Percentiles rank a stretch among this genome's conserved stretches.
phyloP scores from a whole-genome alignment of 305 asterid species.

The Striga hermonthica region DNA sequence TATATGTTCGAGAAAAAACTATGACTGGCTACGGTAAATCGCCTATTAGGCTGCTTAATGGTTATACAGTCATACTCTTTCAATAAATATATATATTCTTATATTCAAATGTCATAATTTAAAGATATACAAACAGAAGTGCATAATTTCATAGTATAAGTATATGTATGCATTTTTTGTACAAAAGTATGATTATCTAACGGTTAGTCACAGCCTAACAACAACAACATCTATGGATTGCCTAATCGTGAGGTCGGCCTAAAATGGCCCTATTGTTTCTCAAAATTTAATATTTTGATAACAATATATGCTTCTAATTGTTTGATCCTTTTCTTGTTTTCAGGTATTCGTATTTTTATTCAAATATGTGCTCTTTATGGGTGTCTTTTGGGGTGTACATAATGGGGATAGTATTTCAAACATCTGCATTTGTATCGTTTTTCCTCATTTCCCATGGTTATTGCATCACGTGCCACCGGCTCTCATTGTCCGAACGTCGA shows the following conservation, averaged over 20 bases:
- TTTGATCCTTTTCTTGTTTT: constrained; percentile 10
- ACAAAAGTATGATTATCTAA: background rate
- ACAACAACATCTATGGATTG: too few species aligned
- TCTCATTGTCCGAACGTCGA: constrained; percentile 67
- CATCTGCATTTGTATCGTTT: constrained; percentile 59
- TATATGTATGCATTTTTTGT: background rate
- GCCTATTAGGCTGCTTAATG: too few species aligned
- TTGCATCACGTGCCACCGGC: constrained; percentile 77
- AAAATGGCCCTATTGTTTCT: background rate
- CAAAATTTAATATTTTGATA: too few species aligned
- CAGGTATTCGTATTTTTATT: constrained; percentile 74
- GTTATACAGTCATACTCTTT: too few species aligned
- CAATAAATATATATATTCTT: too few species aligned
- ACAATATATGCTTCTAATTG: background rate
- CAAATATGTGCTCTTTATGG: constrained; percentile 75
- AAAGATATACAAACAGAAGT: too few species aligned
- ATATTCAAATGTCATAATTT: too few species aligned
- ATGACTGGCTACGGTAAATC: too few species aligned
- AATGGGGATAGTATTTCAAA: constrained; percentile 70
- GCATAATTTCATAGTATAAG: too few species aligned
- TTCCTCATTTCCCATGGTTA: constrained; percentile 79
- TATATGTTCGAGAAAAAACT: too few species aligned
- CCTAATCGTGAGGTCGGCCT: background rate
- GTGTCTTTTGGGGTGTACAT: constrained; percentile 85
- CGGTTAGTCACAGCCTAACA: background rate